Base-by-base conservation (phyloP, 2,329 filamentous ascomycete genomes). In the Penicillium sp. region DNA sequence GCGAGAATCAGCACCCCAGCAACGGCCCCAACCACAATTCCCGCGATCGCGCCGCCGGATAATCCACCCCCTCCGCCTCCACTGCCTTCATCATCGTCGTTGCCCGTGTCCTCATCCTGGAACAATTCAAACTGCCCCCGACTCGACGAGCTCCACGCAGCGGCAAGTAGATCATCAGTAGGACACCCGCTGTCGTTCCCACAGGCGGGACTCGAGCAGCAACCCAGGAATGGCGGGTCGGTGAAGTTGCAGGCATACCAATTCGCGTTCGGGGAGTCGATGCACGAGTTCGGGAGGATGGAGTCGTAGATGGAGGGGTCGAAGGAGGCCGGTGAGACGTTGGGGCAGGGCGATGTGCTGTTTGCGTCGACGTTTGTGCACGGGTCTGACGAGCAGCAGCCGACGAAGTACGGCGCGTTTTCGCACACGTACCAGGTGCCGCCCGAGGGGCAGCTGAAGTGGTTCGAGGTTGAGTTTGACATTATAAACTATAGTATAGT, bases 341-440 rank as follows among this genome's bases (percentile, higher is more conserved):
- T 84, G 87, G 0, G 85, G 84, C 45, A 87, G 78, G 29, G 85
- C 82, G 7, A 86, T 69, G 63, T 56, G 26, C 13, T 31, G 29
- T 48, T 38, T 5, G 15, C 13, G 23, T 46, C 15, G 61, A 50
- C 62, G 60, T 62, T 58, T 38, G 44, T 46, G 64, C 69, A 71
- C 8, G 69, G 69, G 50, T 71, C 69, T 48, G 62, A 66, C 26
- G 64, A 64, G 58, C 69, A 71, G 64, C 69, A 71, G 57, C 69
- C 68, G 29, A 71, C 64, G 60, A 71, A 70, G 63, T 65, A 64
- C 31, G 68, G 68, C 52, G 63, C 62, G 35, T 66, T 60, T 45
- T 62, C 59, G 51, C 69, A 71, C 30, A 63, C 65, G 26, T 62
- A 68, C 67, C 68, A 71, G 35, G 65, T 56, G 21, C 69, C 68